Conservation (phyloP, 257 asterid species). For the Craterostigma plantagineum region DNA sequence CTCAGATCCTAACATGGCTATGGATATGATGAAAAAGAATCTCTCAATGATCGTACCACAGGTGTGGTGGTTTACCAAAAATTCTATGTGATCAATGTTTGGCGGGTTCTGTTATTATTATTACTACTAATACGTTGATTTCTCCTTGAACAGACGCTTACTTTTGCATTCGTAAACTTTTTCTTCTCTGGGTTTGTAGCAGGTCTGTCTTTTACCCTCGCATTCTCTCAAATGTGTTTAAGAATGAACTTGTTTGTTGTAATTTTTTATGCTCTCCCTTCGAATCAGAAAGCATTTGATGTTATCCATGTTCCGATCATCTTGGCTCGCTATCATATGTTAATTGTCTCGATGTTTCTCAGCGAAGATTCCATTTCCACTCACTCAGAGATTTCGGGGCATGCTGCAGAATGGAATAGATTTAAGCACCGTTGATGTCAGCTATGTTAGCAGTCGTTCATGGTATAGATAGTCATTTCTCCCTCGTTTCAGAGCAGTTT, state of each 20-base stretch:
- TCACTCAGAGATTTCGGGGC: conserved; percentile 68
- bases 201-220: conserved; percentile 25
- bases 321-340: too few species aligned
- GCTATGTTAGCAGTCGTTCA: conserved; percentile 76
- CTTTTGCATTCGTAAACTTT: conserved; percentile 72
- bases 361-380: conserved; percentile 70
- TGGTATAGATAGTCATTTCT: conserved; percentile 20
- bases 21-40: conserved; percentile 80
- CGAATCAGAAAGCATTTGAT: too few species aligned
- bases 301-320: not conserved
- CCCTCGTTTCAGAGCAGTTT: not conserved
- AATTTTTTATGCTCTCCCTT: too few species aligned
- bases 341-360: conserved; percentile 4
- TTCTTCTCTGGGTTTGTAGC: conserved; percentile 81
- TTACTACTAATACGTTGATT: conserved; percentile 3
- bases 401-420: conserved; percentile 75
- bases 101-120: conserved; percentile 2
- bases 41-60: conserved; percentile 72
- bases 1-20: conserved; percentile 79
- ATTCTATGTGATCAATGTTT: too few species aligned
- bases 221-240: too few species aligned
- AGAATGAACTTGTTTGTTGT: too few species aligned
- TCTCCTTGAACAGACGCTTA: conserved; percentile 40
- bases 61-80: too few species aligned
- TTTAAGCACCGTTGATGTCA: conserved; percentile 71